Base-by-base conservation (phyloP, 192 early-diverging fungal species). In the Entomortierella lignicola region DNA sequence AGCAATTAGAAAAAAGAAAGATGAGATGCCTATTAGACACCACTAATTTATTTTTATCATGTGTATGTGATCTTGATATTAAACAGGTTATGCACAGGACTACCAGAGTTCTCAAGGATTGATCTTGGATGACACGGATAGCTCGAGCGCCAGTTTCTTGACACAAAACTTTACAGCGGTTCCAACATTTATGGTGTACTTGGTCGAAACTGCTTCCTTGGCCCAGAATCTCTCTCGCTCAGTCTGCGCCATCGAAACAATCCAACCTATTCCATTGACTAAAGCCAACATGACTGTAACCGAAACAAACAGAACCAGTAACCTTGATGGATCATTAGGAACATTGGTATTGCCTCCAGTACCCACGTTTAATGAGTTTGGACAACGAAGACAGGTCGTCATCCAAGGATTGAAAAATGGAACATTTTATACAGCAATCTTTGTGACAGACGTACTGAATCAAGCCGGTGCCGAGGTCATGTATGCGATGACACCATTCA, bases 191-290 rank as follows among this genome's bases (percentile, higher is more conserved):
- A 50, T 63, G n/a, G 63, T 64, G 1, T 79, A 63, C 50, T 12
- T 81, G 34, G 53, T 79, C 30, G 53, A 60, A 25, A 23, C 60
- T 17, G 48, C 43, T 17, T n/a, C 44, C 7, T 50, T 84, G 8
- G 81, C 86, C 0, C 25, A 30, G 5, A 75, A 73, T 52, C 59
- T 89, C 18, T 72, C 73, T 2, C 61, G 60, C 18, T 89, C 88
- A 12, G 59, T 79, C 23, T 89, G 88, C 52, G 88, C 88, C 17
- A 79, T 77, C 27, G 66, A 80, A 32, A 70, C 47, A 26, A 52
- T 79, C 18, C 75, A 79, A 23, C 75, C 75, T n/a, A n/a, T 47
- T 2, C 75, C 75, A 8, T 34, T 79, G 27, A 79, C 66, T 18
- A 79, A 69, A 31, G 43, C 75, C 63, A 69, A 63, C 50, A 79